Evolutionary conservation across 495 filamentous ascomycete genomes (phyloP).

Genomic region (Cercophora sp.): DNA sequence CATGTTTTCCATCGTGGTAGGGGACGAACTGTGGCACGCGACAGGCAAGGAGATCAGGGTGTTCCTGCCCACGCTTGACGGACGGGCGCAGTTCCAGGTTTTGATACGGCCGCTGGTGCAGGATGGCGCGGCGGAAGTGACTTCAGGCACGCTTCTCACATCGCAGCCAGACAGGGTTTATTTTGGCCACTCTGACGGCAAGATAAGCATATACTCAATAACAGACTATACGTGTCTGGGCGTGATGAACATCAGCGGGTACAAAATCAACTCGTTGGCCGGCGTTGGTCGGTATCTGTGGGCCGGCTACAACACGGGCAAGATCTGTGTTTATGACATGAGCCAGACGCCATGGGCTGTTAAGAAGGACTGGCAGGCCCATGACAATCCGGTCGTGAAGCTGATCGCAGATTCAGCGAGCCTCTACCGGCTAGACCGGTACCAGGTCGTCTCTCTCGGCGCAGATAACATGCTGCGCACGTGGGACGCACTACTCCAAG

Average conservation of each 20-base stretch:
- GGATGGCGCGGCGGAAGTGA: conserved; percentile 74
- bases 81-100: conserved; percentile 63
- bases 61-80: conserved; percentile 70
- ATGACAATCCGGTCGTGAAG: conserved; percentile 72
- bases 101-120: conserved; percentile 63
- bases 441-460: conserved; percentile 85
- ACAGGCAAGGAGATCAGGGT: conserved; percentile 83
- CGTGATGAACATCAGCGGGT: conserved; percentile 79
- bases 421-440: conserved; percentile 78
- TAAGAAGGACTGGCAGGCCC: conserved; percentile 91
- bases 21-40: conserved; percentile 80
- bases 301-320: conserved; percentile 95
- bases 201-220: conserved; percentile 84
- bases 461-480: conserved; percentile 78
- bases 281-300: conserved; percentile 83
- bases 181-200: conserved; percentile 90
- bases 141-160: conserved; percentile 71
- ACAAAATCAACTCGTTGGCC: conserved; percentile 88
- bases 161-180: conserved; percentile 77
- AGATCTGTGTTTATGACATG: conserved; percentile 89
- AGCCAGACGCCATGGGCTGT: conserved; percentile 76
- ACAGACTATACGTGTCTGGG: conserved; percentile 68
- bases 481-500: conserved; percentile 91
- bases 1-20: conserved; percentile 79
- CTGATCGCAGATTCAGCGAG: conserved; percentile 77